A percentile compares a stretch with the other conserved stretches of the same genome.
Evolutionary conservation across 2,329 filamentous ascomycete species (phyloP).

Genomic region (Ophiocordyceps camponoti-leonardi): DNA sequence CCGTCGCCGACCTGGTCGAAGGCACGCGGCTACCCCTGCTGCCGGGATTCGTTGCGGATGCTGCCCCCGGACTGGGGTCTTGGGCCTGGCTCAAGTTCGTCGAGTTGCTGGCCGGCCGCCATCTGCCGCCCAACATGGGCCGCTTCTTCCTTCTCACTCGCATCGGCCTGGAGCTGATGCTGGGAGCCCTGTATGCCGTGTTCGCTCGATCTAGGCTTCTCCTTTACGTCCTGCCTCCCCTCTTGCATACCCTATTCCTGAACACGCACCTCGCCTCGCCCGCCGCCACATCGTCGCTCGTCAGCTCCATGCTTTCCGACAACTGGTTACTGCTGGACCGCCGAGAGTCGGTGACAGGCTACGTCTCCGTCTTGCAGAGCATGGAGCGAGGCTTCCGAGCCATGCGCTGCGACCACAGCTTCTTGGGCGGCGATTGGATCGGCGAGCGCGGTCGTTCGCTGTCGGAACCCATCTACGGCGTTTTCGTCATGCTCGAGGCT

Average conservation of each 20-base stretch:
- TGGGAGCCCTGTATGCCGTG: conserved; percentile 47
- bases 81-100: conserved; percentile 46
- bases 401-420: conserved; percentile 83
- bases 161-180: conserved; percentile 51
- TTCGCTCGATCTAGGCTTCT: conserved; percentile 54
- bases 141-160: conserved; percentile 48
- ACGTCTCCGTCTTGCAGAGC: conserved; percentile 79
- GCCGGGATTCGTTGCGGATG: conserved; percentile 41
- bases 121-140: conserved; percentile 37
- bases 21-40: conserved; percentile 36
- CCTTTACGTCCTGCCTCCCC: conserved; percentile 49
- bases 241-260: conserved; percentile 51
- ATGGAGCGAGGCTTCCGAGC: conserved; percentile 53
- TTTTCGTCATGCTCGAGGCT: conserved; percentile 93
- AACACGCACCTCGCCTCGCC: conserved; percentile 59
- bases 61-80: conserved; percentile 45
- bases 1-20: conserved; percentile 48
- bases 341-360: conserved; percentile 75
- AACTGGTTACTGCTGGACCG: conserved; percentile 67
- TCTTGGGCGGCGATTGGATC: conserved; percentile 86
- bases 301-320: conserved; percentile 43
- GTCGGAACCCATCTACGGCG: conserved; percentile 78
- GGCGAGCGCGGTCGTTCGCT: conserved; percentile 34
- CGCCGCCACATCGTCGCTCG: conserved; percentile 42
- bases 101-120: conserved; percentile 21